phyloP scores from a whole-genome alignment of 2,329 filamentous ascomycete genomes.

The Onygenales sp. region DNA sequence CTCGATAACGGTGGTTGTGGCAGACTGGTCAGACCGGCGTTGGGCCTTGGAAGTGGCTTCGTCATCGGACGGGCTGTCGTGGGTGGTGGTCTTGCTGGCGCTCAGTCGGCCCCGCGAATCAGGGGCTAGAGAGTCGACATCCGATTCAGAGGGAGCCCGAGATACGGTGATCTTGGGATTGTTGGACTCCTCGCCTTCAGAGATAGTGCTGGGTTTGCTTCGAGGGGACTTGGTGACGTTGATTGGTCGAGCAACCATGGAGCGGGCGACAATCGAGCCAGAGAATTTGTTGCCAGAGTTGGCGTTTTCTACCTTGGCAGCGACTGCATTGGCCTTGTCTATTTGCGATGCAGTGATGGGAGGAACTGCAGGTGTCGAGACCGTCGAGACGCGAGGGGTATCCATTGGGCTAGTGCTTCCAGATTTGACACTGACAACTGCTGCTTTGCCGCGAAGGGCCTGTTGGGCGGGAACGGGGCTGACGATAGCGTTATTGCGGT shows the following conservation, averaged over 20 bases:
- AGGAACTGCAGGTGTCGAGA: conserved; percentile 60
- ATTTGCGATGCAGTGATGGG: conserved; percentile 48
- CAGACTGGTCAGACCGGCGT: conserved; percentile 12
- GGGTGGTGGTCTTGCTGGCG: neutral
- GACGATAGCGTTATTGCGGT: conserved; percentile 81
- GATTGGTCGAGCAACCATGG: conserved; percentile 35
- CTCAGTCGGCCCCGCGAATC: neutral
- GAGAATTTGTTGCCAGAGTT: conserved; percentile 9
- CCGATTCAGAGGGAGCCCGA: conserved; percentile 11
- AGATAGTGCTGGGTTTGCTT: conserved; percentile 22
- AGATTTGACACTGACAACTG: conserved; percentile 85
- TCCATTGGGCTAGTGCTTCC: conserved; percentile 46
- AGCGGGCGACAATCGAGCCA: conserved; percentile 36
- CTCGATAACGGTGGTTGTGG: conserved; percentile 20
- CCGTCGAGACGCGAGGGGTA: conserved; percentile 26
- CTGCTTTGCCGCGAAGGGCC: conserved; percentile 77
- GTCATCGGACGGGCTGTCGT: conserved; percentile 18
- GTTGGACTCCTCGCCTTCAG: conserved; percentile 18
- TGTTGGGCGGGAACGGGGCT: conserved; percentile 72
- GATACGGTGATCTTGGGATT: conserved; percentile 7
- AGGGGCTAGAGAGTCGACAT: neutral
- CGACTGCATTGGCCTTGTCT: conserved; percentile 27
- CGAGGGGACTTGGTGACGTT: conserved; percentile 31
- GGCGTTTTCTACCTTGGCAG: conserved; percentile 10
- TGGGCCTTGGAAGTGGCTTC: conserved; percentile 13